These are phyloP conservation scores for Lizonia empirigonia DNA, from an alignment of 2,329 filamentous ascomycete species.

Conservation along the genomic window DNA sequence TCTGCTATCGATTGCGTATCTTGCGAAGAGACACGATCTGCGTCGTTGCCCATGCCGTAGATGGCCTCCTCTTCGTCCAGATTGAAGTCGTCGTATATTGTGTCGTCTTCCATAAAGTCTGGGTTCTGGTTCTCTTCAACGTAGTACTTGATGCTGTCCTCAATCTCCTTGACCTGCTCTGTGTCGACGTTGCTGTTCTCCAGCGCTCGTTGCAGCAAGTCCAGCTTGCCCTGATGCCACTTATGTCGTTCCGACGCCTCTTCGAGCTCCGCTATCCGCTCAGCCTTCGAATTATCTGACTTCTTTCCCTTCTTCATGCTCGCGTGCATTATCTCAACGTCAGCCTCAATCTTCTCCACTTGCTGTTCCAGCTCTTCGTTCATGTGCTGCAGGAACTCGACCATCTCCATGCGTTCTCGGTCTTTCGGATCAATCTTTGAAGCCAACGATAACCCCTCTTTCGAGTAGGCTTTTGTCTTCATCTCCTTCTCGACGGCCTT, in stretches of 20 bases:
- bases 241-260: conserved; percentile 88
- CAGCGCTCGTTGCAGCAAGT: conserved; percentile 84
- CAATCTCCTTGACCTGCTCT: conserved; percentile 83
- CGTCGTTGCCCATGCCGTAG: conserved; percentile 79
- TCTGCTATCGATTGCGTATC: conserved; percentile 92
- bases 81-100: conserved; percentile 91
- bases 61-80: conserved; percentile 89
- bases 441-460: conserved; percentile 91
- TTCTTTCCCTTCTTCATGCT: conserved; percentile 96
- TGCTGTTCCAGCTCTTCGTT: conserved; percentile 93
- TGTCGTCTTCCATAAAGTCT: conserved; percentile 93
- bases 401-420: conserved; percentile 86
- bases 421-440: conserved; percentile 97
- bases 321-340: conserved; percentile 82
- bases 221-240: conserved; percentile 92
- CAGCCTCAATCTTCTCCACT: conserved; percentile 90
- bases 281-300: conserved; percentile 75
- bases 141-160: conserved; percentile 94
- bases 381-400: conserved; percentile 83
- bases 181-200: conserved; percentile 92
- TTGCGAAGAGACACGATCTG: conserved; percentile 91
- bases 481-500: conserved; percentile 99
- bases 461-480: conserved; percentile 99
- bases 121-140: conserved; percentile 86
- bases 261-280: conserved; percentile 86